Evolutionary conservation across 345 rosid species (phyloP).

Genomic region (Populus pruinosa): DNA sequence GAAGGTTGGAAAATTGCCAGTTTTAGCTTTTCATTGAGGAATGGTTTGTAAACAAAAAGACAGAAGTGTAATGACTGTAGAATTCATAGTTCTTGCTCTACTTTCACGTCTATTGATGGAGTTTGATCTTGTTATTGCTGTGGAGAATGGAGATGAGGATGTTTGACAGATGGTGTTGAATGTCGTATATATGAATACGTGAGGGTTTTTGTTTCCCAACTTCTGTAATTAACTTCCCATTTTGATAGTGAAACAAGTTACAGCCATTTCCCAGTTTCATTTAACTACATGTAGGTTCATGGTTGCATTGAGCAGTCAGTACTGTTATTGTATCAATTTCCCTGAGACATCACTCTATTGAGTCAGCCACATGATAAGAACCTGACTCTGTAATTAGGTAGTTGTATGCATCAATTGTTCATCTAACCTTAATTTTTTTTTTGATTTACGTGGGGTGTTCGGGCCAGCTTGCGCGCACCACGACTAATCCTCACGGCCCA

Average conservation of each 20-base stretch:
- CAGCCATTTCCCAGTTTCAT: background rate
- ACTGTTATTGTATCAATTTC: background rate
- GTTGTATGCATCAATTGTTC: slow-evolving; percentile 2
- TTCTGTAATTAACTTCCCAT: background rate
- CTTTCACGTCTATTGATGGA: background rate
- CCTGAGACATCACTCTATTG: background rate
- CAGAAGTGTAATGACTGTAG: background rate
- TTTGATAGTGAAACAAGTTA: background rate
- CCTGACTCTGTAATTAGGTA: background rate
- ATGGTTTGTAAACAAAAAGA: background rate
- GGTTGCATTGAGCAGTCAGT: background rate
- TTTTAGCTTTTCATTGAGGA: background rate
- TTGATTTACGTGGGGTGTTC: too few species aligned
- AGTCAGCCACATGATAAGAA: background rate
- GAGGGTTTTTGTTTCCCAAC: background rate
- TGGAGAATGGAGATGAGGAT: background rate
- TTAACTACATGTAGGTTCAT: background rate
- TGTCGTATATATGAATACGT: background rate
- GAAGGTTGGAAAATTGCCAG: background rate
- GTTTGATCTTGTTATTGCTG: background rate
- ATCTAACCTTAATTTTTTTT: background rate
- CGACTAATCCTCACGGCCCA: too few species aligned
- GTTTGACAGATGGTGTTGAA: background rate
- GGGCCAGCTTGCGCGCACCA: too few species aligned
- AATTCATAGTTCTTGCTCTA: background rate